Base-by-base conservation (phyloP, 2,329 filamentous ascomycete species). In the Huntiella bhutanensis region DNA sequence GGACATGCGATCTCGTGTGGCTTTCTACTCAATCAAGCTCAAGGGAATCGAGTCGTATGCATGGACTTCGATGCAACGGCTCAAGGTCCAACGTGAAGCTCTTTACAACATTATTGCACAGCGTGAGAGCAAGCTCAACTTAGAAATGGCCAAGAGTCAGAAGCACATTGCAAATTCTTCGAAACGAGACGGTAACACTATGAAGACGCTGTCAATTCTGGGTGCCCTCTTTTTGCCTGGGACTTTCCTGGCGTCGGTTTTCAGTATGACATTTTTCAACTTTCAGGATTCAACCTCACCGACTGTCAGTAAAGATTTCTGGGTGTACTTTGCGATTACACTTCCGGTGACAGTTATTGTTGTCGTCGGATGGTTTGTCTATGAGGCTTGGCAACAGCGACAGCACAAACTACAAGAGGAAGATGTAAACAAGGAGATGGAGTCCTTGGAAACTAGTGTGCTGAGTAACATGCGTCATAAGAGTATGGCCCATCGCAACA, bases 181-280 rank as follows among this genome's bases (percentile, higher is more conserved):
- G 54, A 76, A 76, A 57, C 65, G 73, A 10, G 73, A 77, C 57
- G 73, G 70, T 57, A 74, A 70, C 3, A 71, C 73, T 48, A 77
- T 77, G 73, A 79, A 78, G 62, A 75, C 73, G 1, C 63, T 79
- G 35, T 77, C 74, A 0, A 64, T 79, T 1, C 68, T 79, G 47
- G 75, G 75, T 22, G 73, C 73, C 36, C 62, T 79, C 36, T 79
- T 79, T 53, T 61, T 79, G 4, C 75, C 75, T 0, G 74, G 73
- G 2, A 77, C 73, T 1, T 76, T 70, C 52, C 64, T 79, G 13
- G 68, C 75, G 6, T 78, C 75, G 0, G 63, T 79, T 17, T 79
- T 79, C 53, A 71, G 68, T 62, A 79, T 77, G 73, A 73, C 72
- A 0, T 79, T 79, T 56, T 79, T 79, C 61, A 68, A 78, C 58